phyloP scores from a whole-genome alignment of 2,329 filamentous ascomycete species.

The Fonsecaea monophora region DNA sequence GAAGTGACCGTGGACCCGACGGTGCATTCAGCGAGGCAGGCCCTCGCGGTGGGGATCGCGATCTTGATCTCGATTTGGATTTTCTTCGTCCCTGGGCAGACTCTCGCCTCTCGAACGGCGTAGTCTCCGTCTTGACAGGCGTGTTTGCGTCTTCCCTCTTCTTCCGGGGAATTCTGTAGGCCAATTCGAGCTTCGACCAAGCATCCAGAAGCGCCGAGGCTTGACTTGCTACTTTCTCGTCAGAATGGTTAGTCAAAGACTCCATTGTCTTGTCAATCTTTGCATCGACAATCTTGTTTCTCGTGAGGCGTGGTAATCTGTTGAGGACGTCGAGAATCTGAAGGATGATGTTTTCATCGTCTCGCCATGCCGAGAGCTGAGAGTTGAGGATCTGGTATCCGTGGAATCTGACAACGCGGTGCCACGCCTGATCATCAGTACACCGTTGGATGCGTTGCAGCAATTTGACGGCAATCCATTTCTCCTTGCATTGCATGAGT shows the following conservation, averaged over 20 bases:
- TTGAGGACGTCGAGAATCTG: slow-evolving; percentile 91
- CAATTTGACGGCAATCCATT: slow-evolving; percentile 98
- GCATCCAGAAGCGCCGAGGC: slow-evolving; percentile 75
- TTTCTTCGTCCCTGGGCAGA: slow-evolving; percentile 57
- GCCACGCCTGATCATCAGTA: slow-evolving; percentile 83
- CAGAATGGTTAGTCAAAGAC: slow-evolving; percentile 69
- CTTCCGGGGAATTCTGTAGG: slow-evolving; percentile 90
- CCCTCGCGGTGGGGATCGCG: slow-evolving; percentile 50
- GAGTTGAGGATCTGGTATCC: slow-evolving; percentile 94
- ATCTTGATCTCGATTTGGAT: slow-evolving; percentile 54
- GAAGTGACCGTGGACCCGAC: slow-evolving; percentile 53
- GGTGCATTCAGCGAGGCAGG: slow-evolving; percentile 31
- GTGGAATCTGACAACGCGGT: slow-evolving; percentile 93
- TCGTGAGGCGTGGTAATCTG: slow-evolving; percentile 85
- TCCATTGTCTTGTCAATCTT: slow-evolving; percentile 87
- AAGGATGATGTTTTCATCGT: slow-evolving; percentile 87
- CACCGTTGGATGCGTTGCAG: slow-evolving; percentile 85
- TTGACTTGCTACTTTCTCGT: slow-evolving; percentile 76
- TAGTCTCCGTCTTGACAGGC: slow-evolving; percentile 67
- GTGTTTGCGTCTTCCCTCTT: slow-evolving; percentile 70
- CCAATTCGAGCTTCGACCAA: slow-evolving; percentile 89
- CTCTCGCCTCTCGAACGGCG: slow-evolving; percentile 67
- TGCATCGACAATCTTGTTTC: slow-evolving; percentile 96
- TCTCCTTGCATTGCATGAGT: slow-evolving; percentile 97
- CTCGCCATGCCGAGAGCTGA: slow-evolving; percentile 80